These are phyloP conservation scores for Aspergillus sp. DNA, from an alignment of 2,329 filamentous ascomycete genomes.

Conservation along the genomic window DNA sequence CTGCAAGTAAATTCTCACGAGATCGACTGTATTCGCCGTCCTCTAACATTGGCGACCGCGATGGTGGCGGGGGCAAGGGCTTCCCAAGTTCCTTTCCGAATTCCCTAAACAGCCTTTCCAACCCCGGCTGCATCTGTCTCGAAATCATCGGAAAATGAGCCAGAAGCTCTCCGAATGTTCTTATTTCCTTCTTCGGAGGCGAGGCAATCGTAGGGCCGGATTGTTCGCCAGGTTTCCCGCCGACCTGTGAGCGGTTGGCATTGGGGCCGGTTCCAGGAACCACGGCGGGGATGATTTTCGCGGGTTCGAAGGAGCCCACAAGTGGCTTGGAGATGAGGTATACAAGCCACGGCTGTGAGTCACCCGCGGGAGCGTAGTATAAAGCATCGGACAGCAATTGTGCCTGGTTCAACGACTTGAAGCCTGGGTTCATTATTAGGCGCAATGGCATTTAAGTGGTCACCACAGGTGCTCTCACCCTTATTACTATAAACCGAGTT, in stretches of 20 bases:
- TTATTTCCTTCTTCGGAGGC: constrained; percentile 80
- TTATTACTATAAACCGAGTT: constrained; percentile 93
- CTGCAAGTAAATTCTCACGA: constrained; percentile 38
- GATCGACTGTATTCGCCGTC: constrained; percentile 52
- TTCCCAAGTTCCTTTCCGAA: constrained; percentile 84
- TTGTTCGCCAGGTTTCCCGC: constrained; percentile 34
- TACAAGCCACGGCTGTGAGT: constrained; percentile 90
- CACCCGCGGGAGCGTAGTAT: constrained; percentile 86
- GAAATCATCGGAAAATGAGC: constrained; percentile 94
- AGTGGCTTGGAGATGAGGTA: constrained; percentile 94
- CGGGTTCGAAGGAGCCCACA: constrained; percentile 77
- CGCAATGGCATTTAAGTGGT: constrained; percentile 7
- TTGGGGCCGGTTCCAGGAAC: constrained; percentile 43
- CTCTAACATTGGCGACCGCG: constrained; percentile 46
- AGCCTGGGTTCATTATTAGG: constrained; percentile 57
- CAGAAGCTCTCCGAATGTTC: constrained; percentile 83
- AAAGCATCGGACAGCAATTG: constrained; percentile 80
- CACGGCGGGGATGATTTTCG: constrained; percentile 68
- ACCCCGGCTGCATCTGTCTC: constrained; percentile 87
- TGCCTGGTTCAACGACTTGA: constrained; percentile 87
- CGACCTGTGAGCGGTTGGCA: constrained; percentile 19
- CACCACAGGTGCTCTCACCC: constrained; percentile 55
- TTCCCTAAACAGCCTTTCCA: constrained; percentile 86
- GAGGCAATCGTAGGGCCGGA: constrained; percentile 36
- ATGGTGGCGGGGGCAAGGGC: constrained; percentile 72